A percentile compares a stretch with the other conserved stretches of the same genome.
phyloP scores from a whole-genome alignment of 495 filamentous ascomycete species.

The Penicillium canescens region DNA sequence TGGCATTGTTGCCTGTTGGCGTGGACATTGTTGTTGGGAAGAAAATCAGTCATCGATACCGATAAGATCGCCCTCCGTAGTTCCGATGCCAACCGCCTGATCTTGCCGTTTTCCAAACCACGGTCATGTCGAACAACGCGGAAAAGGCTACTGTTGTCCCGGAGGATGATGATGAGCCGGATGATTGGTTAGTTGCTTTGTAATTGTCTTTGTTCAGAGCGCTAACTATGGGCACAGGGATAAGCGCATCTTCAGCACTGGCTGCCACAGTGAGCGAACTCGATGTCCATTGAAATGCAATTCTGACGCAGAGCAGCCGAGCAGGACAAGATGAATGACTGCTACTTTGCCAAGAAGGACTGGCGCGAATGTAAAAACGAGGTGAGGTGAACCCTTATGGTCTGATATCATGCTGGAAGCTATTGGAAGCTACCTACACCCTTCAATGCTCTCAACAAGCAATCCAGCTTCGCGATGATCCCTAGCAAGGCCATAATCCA shows the following conservation, averaged over 20 bases:
- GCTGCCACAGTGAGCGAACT: slow-evolving; percentile 72
- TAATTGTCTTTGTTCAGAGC: background rate
- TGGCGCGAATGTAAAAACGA: slow-evolving; percentile 89
- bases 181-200: slow-evolving; percentile 77
- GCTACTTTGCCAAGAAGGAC: slow-evolving; percentile 94
- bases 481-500: background rate
- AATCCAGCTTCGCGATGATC: background rate
- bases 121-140: slow-evolving; percentile 43
- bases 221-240: slow-evolving; percentile 58
- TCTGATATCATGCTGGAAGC: background rate
- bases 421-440: background rate
- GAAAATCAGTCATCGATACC: slow-evolving; percentile 24
- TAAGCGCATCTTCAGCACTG: slow-evolving; percentile 96
- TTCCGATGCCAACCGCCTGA: slow-evolving; percentile 17
- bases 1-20: slow-evolving; percentile 33
- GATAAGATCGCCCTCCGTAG: slow-evolving; percentile 10
- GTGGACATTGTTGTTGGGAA: slow-evolving; percentile 31
- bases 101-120: slow-evolving; percentile 4
- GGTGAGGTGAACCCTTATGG: slow-evolving; percentile 52
- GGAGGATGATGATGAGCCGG: slow-evolving; percentile 80
- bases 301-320: slow-evolving; percentile 58
- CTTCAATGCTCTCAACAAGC: too few relatives aligned
- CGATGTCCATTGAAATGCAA: background rate
- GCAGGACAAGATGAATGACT: slow-evolving; percentile 89
- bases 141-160: slow-evolving; percentile 36